Evolutionary conservation across 306 rosid species (phyloP).

Genomic region (Potentilla sterilis): DNA sequence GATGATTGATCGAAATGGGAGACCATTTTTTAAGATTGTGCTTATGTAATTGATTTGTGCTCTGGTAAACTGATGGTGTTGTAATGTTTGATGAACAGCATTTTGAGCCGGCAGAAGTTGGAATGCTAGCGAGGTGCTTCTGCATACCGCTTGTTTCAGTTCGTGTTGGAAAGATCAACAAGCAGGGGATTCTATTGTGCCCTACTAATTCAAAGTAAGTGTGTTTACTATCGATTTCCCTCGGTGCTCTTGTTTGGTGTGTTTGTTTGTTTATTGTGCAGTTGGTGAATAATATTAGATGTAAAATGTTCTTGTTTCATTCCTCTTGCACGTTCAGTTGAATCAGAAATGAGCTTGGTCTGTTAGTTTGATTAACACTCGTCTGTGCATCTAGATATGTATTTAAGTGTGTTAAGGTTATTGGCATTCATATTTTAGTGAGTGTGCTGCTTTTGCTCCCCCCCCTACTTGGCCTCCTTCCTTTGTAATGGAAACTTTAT

Average conservation of each 20-base stretch:
- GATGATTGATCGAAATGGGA: neutral
- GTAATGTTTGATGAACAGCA: slow-evolving; percentile 48
- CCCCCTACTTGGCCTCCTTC: neutral
- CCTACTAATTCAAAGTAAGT: slow-evolving; percentile 74
- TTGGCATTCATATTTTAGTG: neutral
- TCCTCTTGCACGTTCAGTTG: neutral
- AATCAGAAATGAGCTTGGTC: neutral
- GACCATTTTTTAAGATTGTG: neutral
- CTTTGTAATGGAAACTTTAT: neutral
- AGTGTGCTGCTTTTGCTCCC: neutral
- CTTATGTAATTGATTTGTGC: neutral
- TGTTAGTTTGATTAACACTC: neutral
- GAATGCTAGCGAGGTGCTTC: slow-evolving; percentile 94
- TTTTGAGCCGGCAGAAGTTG: slow-evolving; percentile 95
- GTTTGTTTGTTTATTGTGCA: neutral
- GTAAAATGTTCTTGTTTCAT: neutral
- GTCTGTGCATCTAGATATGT: neutral
- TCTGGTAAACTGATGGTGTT: slow-evolving; percentile 10
- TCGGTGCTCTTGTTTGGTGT: slow-evolving; percentile 11
- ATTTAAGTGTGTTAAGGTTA: neutral
- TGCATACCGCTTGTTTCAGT: slow-evolving; percentile 92
- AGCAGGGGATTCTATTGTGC: slow-evolving; percentile 63
- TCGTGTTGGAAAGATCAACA: slow-evolving; percentile 78
- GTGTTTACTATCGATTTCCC: neutral
- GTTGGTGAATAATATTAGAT: neutral